Evolutionary conservation across 768 basidiomycete species (phyloP).

Genomic region (Melanogaster broomeanus): DNA sequence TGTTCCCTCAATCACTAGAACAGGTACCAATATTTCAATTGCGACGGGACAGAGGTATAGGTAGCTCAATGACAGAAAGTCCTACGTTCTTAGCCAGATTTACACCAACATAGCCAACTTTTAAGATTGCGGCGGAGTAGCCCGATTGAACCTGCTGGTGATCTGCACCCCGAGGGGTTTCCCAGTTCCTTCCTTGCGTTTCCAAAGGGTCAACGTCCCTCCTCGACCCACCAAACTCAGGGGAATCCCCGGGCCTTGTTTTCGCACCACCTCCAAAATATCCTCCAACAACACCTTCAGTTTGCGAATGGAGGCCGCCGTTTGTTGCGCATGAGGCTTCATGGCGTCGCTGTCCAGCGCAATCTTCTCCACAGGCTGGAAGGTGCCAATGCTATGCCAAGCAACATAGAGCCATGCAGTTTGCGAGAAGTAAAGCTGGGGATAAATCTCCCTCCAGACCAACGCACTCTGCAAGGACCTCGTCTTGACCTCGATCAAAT

Average conservation of each 20-base stretch:
- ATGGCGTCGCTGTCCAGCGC: conserved; percentile 35
- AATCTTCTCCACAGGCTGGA: conserved; percentile 49
- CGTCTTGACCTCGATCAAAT: conserved; percentile 39
- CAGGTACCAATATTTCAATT: too few species aligned
- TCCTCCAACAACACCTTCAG: conserved; percentile 28
- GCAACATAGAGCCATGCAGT: conserved; percentile 63
- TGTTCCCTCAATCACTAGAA: too few species aligned
- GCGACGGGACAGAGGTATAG: too few species aligned
- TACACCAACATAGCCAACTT: too few species aligned
- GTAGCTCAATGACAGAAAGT: too few species aligned
- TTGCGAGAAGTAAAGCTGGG: conserved; percentile 70
- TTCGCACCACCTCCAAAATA: conserved; percentile 51
- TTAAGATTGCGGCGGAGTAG: neutral
- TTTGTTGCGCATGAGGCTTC: conserved; percentile 19
- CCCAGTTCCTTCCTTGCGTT: conserved; percentile 38
- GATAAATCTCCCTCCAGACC: conserved; percentile 63
- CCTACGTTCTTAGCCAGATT: too few species aligned
- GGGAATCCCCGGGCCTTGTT: conserved; percentile 52
- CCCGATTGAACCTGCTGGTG: conserved; percentile 15
- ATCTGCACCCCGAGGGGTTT: conserved; percentile 22
- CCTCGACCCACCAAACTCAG: conserved; percentile 55
- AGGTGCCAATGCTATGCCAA: conserved; percentile 56
- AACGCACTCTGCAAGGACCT: conserved; percentile 26
- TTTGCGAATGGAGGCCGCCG: conserved; percentile 22
- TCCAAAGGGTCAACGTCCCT: conserved; percentile 48